Conservation (phyloP, 331 rosid species). For the Malus hybrid region DNA sequence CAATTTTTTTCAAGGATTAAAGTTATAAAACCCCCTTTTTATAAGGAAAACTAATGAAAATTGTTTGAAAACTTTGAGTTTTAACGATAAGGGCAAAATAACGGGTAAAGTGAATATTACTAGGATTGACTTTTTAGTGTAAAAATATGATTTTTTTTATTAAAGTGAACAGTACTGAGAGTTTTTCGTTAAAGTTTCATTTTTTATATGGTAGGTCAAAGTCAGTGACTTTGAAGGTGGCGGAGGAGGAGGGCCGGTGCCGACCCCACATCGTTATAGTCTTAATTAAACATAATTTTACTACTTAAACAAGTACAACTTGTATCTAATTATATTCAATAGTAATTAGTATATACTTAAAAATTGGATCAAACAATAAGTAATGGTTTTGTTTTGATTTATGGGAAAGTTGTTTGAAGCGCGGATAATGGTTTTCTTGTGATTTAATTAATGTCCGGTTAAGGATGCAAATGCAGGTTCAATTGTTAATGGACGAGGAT, state of each 20-base stretch:
- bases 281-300: not conserved
- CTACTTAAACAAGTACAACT: not conserved
- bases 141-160: too few relatives aligned
- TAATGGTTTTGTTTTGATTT: not conserved
- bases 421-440: not conserved
- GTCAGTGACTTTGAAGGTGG: conserved; percentile 12
- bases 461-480: not conserved
- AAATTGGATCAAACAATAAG: not conserved
- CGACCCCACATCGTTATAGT: conserved; percentile 36
- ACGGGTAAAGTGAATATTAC: too few relatives aligned
- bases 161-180: too few relatives aligned
- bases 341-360: not conserved
- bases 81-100: too few relatives aligned
- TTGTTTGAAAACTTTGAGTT: too few relatives aligned
- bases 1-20: too few relatives aligned
- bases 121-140: too few relatives aligned
- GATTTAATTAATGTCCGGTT: not conserved
- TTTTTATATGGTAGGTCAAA: not conserved
- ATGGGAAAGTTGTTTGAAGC: not conserved
- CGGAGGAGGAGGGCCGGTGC: conserved; percentile 50
- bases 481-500: not conserved
- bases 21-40: too few relatives aligned
- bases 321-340: not conserved
- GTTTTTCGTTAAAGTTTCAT: too few relatives aligned
- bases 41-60: too few relatives aligned